Percentiles rank a stretch among this genome's conserved stretches.
Conservation (phyloP, 2,329 filamentous ascomycete genomes). For the Chrysoporthe puriensis region DNA sequence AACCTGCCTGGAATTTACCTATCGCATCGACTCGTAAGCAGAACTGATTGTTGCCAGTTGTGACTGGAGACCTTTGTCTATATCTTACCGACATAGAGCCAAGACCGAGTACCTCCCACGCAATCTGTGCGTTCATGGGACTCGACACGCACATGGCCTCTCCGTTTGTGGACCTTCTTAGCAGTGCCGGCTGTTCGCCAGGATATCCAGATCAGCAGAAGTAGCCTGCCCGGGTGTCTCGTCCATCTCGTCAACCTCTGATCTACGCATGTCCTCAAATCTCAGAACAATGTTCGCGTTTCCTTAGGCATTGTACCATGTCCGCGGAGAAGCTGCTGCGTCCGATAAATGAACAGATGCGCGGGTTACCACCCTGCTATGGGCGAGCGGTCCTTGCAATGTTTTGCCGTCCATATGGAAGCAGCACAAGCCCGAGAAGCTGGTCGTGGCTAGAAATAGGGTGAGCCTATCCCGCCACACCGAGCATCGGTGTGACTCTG, state of each 20-base stretch:
- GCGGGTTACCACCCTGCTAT: slow-evolving; percentile 1
- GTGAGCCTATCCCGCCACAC: too few relatives aligned
- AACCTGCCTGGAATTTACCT: neutral
- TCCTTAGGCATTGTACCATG: neutral
- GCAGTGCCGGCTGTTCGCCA: neutral
- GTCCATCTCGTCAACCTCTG: neutral
- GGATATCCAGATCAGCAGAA: neutral
- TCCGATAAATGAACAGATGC: neutral
- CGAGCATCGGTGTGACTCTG: too few relatives aligned
- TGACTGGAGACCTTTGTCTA: neutral
- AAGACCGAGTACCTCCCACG: neutral
- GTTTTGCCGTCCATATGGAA: too few relatives aligned
- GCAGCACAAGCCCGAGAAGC: too few relatives aligned
- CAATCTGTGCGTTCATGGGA: neutral
- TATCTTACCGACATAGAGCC: neutral
- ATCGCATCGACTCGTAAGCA: neutral
- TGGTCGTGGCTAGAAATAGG: too few relatives aligned
- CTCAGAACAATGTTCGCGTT: neutral
- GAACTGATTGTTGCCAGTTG: neutral
- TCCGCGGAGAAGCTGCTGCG: slow-evolving; percentile 7
- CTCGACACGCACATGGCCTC: neutral
- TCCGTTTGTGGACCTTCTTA: neutral
- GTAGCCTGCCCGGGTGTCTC: neutral
- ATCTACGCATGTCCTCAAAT: neutral
- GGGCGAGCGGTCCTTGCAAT: neutral